Evolutionary conservation across 164 flowering plant genomes (phyloP), one percentile per base, ranked within the genome.

Genomic region (Berberis vulgaris): DNA sequence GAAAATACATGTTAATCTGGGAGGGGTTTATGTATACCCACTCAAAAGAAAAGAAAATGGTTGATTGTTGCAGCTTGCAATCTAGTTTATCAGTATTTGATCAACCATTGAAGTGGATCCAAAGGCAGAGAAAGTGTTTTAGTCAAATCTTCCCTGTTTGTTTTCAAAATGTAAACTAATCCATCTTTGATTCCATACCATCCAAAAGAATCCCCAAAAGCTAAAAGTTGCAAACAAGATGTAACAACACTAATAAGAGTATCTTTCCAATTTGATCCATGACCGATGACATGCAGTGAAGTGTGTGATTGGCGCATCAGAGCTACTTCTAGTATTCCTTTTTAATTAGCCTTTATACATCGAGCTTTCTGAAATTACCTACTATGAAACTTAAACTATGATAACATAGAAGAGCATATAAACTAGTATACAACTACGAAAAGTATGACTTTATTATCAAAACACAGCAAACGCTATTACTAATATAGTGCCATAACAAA

Each of bases 191-290:
- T 65, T 46, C 52, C 4, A 40, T 58, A 12, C 7, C 54, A 66
- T 49, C 62, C 57, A 66, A 55, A 44, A 55, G 67, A 55, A 64
- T 64, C 65, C 7, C 40, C 50, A 39, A 64, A 54, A 40, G 67
- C 43, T 38, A 47, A 64, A 64, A 65, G 61, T 45, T 39, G 11
- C 62, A 46, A 49, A 57, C 2, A 59, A 43, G 62, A 58, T 65
- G 45, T 42, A 58, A 65, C 62, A 59, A 58, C 57, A 59, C 49
- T 66, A 43, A 59, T 43, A 66, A 13, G 62, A 58, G 45, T 57
- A 58, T 39, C 46, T 7, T 60, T 13, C 43, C 53, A 12, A 57
- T 13, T 43, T 59, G 40, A 59, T 52, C 2, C 12, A 52, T 7
- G 54, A 26, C 26, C 26, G 26, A 26, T 26, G 26, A 26, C 26